phyloP scores from a whole-genome alignment of 1,139 yeast genomes.

The Magnusiomyces ingens region DNA sequence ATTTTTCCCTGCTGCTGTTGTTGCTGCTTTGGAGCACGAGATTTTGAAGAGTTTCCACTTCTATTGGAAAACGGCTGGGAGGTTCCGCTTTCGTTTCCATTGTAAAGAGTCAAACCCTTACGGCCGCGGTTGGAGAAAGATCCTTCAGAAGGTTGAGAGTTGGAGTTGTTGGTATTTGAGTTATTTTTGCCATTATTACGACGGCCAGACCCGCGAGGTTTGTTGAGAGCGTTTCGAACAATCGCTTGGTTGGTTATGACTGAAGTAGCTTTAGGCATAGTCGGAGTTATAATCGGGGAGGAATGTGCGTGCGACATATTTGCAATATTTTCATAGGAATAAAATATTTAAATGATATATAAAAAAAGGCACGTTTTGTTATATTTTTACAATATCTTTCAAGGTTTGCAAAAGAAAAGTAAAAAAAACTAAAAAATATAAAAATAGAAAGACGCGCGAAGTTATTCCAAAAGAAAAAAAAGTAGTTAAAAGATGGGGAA shows the following conservation, averaged over 20 bases:
- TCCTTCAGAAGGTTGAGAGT: no score
- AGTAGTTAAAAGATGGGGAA: neutral
- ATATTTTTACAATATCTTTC: neutral
- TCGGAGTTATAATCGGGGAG: neutral
- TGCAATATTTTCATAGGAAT: no score
- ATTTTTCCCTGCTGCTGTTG: no score
- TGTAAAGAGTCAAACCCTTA: neutral
- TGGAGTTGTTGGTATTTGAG: no score
- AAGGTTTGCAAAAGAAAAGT: neutral
- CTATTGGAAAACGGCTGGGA: no score
- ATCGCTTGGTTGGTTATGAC: conserved; percentile 28
- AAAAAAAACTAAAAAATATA: neutral
- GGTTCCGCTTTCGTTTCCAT: neutral
- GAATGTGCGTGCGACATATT: neutral
- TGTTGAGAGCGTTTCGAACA: conserved; percentile 25
- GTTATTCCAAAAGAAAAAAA: neutral
- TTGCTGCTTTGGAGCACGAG: no score
- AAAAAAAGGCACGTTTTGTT: neutral
- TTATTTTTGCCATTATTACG: no score
- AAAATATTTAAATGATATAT: neutral
- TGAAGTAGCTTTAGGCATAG: conserved; percentile 11
- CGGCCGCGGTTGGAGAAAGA: neutral
- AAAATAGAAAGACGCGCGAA: neutral
- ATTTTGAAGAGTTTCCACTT: no score
- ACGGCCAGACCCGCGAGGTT: neutral